Conservation (phyloP, 2,329 filamentous ascomycete species). For the Nemania sp. region DNA sequence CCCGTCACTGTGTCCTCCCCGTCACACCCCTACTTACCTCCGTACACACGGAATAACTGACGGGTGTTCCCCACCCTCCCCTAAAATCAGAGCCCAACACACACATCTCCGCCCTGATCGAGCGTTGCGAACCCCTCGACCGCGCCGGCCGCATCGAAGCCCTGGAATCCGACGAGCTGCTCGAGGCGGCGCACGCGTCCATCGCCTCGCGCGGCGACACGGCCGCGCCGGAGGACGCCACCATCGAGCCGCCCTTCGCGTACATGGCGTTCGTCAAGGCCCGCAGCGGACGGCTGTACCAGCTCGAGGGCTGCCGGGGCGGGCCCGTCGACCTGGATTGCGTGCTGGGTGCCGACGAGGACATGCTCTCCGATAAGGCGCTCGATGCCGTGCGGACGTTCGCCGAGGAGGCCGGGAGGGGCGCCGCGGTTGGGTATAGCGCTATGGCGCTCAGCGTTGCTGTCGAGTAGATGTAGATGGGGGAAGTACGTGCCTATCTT, state of each 20-base stretch:
- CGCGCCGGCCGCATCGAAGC: conserved; percentile 14
- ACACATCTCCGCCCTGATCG: conserved; percentile 20
- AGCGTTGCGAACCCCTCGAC: conserved; percentile 11
- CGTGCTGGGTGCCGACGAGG: conserved; percentile 16
- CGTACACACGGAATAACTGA: not conserved
- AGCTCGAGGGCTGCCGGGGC: conserved; percentile 26
- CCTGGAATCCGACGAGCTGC: conserved; percentile 15
- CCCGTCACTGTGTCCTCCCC: too few species aligned
- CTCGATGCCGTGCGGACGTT: conserved; percentile 17
- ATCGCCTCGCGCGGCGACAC: conserved; percentile 22
- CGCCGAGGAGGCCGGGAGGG: conserved; percentile 11
- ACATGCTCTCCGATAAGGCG: conserved; percentile 22
- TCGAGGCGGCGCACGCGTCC: conserved; percentile 21
- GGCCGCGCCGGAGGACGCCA: conserved; percentile 16
- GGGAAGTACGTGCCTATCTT: too few species aligned
- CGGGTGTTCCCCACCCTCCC: not conserved
- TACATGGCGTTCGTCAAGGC: conserved; percentile 26
- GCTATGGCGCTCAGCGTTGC: conserved; percentile 23
- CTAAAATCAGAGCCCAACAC: conserved; percentile 18
- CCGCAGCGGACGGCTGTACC: conserved; percentile 17
- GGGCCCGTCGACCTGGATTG: conserved; percentile 20
- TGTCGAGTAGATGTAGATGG: conserved; percentile 23
- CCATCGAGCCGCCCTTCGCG: conserved; percentile 2
- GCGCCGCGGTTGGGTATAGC: conserved; percentile 17
- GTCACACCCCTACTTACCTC: too few species aligned